Evolutionary conservation across 164 flowering plant species (phyloP).

Genomic region (Saururus chinensis): DNA sequence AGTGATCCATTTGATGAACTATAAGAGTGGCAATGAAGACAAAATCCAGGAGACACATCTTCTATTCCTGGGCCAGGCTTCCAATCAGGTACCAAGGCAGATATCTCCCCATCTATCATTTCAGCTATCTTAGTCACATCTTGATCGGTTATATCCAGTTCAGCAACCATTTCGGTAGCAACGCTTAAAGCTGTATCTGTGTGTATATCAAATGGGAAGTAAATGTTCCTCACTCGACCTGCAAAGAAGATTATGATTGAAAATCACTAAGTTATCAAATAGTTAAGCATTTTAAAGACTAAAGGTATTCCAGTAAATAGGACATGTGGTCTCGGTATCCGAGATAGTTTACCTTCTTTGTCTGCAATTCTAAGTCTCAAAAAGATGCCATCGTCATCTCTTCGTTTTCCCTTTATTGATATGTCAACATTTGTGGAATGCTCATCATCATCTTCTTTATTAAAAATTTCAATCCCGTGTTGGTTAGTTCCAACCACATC

Average conservation of each 20-base stretch:
- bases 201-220: slow-evolving; percentile 79
- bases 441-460: slow-evolving; percentile 46
- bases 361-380: slow-evolving; percentile 76
- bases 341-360: slow-evolving; percentile 47
- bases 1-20: slow-evolving; percentile 37
- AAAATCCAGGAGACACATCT: slow-evolving; percentile 23
- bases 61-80: slow-evolving; percentile 24
- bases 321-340: too few relatives aligned
- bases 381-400: slow-evolving; percentile 63
- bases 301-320: too few relatives aligned
- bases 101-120: slow-evolving; percentile 87
- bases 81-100: slow-evolving; percentile 75
- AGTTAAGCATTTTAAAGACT: too few relatives aligned
- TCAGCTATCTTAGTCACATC: slow-evolving; percentile 78
- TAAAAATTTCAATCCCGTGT: slow-evolving; percentile 45
- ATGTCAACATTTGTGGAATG: slow-evolving; percentile 43
- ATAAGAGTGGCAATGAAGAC: slow-evolving; percentile 43
- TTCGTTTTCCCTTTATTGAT: slow-evolving; percentile 54
- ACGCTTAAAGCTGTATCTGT: slow-evolving; percentile 81
- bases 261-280: not conserved
- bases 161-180: slow-evolving; percentile 84
- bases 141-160: slow-evolving; percentile 77
- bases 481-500: slow-evolving; percentile 24
- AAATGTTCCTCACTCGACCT: slow-evolving; percentile 76
- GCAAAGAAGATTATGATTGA: slow-evolving; percentile 13